Evolutionary conservation across 805 yeast species (phyloP), one percentile per base, ranked within the genome.

Genomic region (Sugiyamaella americana): DNA sequence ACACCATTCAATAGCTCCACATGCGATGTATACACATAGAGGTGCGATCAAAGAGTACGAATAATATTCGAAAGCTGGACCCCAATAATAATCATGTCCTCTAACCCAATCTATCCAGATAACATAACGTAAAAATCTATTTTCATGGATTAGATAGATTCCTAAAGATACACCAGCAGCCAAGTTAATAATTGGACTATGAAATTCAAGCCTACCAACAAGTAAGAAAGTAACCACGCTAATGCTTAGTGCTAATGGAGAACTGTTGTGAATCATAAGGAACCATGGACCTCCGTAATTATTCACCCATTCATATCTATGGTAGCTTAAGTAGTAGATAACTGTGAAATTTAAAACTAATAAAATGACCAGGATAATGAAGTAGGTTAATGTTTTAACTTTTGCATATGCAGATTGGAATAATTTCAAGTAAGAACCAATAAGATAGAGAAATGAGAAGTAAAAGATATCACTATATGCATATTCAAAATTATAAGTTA

Each of bases 91-190:
- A 11, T 16, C 26, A 5, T 16, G 18, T 3, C 20, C 47, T 5
- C 11, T n/a, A 5, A 43, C 4, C 47, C 47, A 43, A 10, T 24
- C 16, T 6, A 21, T 11, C 42, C 42, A 43, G 16, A 43, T 37
- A 20, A 23, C n/a, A 3, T 17, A 21, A 10, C 47, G 13, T 17
- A 43, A 30, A 18, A 43, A 13, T 16, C 16, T 17, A 22, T 43
- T 17, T 4, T 43, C 47, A 23, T 34, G 40, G 16, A 43, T 43
- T 2, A 43, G 37, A 43, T 43, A 43, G 8, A 43, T 42, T 13
- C 23, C 17, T 16, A 43, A 34, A 19, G 47, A 35, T 21, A 34
- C 16, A n/a, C 30, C 20, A 13, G 42, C 47, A 3, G 30, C 13
- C 18, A 17, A 13, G 32, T 43, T 34, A 13, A 43, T 22, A 43